Percentiles rank a stretch among this genome's conserved stretches.
Evolutionary conservation across 306 rosid species (phyloP).

Genomic region (Trichosanthes truncata): DNA sequence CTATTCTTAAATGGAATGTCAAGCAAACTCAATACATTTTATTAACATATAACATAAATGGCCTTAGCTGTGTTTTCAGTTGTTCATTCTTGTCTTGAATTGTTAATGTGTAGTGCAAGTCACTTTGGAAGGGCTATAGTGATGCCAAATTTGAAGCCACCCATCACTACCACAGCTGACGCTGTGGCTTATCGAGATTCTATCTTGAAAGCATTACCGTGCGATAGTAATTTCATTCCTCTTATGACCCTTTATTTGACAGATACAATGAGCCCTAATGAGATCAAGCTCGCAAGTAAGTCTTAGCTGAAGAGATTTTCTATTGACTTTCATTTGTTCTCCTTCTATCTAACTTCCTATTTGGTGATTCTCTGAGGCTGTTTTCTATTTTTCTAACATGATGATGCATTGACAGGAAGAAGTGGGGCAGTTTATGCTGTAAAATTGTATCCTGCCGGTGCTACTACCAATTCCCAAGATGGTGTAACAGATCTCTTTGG

Average conservation of each 20-base stretch:
- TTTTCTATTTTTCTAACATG: slow-evolving; percentile 1
- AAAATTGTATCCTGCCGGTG: slow-evolving; percentile 92
- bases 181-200: slow-evolving; percentile 64
- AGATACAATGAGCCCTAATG: slow-evolving; percentile 55
- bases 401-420: slow-evolving; percentile 37
- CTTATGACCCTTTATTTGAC: slow-evolving; percentile 91
- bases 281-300: slow-evolving; percentile 84
- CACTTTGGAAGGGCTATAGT: slow-evolving; percentile 81
- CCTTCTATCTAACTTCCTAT: background rate
- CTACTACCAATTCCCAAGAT: slow-evolving; percentile 90
- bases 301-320: background rate
- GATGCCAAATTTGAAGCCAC: slow-evolving; percentile 94
- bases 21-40: background rate
- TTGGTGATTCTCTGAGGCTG: background rate
- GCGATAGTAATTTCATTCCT: slow-evolving; percentile 53
- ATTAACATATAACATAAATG: background rate
- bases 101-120: slow-evolving; percentile 40
- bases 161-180: slow-evolving; percentile 53
- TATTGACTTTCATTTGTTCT: background rate
- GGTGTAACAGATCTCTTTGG: slow-evolving; percentile 84
- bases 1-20: background rate
- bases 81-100: background rate
- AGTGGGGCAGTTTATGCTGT: slow-evolving; percentile 72
- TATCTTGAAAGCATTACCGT: slow-evolving; percentile 65
- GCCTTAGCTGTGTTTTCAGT: background rate